Conservation (phyloP, 106 monocot genomes). For the Dactylorhiza incarnata region DNA sequence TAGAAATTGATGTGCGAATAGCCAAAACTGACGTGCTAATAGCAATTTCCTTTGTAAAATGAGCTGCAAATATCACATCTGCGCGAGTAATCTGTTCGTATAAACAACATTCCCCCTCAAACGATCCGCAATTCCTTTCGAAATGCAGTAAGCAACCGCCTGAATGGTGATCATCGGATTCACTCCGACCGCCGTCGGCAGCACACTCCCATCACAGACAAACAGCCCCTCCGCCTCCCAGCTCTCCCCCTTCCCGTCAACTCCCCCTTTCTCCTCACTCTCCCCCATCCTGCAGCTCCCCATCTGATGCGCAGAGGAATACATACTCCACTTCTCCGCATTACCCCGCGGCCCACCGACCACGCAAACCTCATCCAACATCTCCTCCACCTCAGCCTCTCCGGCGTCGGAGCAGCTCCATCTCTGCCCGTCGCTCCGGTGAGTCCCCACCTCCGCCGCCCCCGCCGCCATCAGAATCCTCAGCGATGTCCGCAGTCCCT, state of each 20-base stretch:
- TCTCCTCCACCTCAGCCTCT: constrained; percentile 40
- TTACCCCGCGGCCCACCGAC: constrained; percentile 22
- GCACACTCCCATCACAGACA: constrained; percentile 54
- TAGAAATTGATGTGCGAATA: too few species aligned
- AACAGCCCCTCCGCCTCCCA: constrained; percentile 69
- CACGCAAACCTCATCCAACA: constrained; percentile 31
- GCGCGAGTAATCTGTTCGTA: neutral
- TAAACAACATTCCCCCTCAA: constrained; percentile 7
- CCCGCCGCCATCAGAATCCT: constrained; percentile 61
- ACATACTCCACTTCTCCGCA: constrained; percentile 21
- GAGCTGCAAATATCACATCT: neutral
- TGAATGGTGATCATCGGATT: constrained; percentile 78
- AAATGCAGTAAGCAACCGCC: constrained; percentile 43
- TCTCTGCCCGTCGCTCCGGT: constrained; percentile 52
- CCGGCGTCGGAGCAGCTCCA: constrained; percentile 28
- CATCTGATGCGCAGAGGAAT: constrained; percentile 66
- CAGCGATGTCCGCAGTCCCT: constrained; percentile 28
- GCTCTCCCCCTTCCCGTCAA: constrained; percentile 56
- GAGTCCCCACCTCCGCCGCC: constrained; percentile 55
- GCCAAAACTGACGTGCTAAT: too few species aligned
- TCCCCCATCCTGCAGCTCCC: constrained; percentile 63
- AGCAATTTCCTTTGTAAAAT: too few species aligned
- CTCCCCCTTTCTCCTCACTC: constrained; percentile 30
- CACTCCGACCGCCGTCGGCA: constrained; percentile 53
- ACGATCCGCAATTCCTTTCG: constrained; percentile 33